These are phyloP conservation scores for Fusarium neocosmosporiellum DNA, from an alignment of 2,329 filamentous ascomycete genomes.

Conservation along the genomic window DNA sequence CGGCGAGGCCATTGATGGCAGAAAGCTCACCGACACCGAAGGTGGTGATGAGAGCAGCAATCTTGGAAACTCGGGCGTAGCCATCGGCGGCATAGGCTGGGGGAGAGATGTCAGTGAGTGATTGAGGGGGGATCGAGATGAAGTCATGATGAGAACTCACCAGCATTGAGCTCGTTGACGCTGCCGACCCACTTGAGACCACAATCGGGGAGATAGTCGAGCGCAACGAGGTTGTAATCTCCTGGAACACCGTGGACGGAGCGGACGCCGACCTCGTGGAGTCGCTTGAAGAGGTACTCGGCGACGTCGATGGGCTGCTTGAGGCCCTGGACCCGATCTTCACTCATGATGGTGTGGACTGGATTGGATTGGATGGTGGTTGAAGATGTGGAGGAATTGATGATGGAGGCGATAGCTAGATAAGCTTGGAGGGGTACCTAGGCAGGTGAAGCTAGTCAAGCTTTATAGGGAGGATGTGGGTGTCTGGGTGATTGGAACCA, in stretches of 20 bases:
- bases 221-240: constrained; percentile 77
- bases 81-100: constrained; percentile 82
- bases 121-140: constrained; percentile 4
- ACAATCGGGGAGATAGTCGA: constrained; percentile 72
- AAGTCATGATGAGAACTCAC: constrained; percentile 53
- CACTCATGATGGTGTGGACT: constrained; percentile 32
- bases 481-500: constrained; percentile 31
- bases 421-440: constrained; percentile 11
- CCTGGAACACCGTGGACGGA: constrained; percentile 77
- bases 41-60: constrained; percentile 77
- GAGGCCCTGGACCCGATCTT: constrained; percentile 50
- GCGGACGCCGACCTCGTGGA: constrained; percentile 71
- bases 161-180: constrained; percentile 79
- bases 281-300: constrained; percentile 74
- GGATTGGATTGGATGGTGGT: constrained; percentile 9
- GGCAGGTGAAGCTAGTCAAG: constrained; percentile 4
- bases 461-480: background rate
- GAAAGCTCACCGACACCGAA: constrained; percentile 82
- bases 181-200: constrained; percentile 75
- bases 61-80: constrained; percentile 78
- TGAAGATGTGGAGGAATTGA: background rate
- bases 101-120: constrained; percentile 28
- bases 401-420: background rate
- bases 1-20: constrained; percentile 78
- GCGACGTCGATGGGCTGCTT: constrained; percentile 68